These are phyloP conservation scores for Quercus alba DNA, from an alignment of 306 rosid genomes.

Conservation along the genomic window DNA sequence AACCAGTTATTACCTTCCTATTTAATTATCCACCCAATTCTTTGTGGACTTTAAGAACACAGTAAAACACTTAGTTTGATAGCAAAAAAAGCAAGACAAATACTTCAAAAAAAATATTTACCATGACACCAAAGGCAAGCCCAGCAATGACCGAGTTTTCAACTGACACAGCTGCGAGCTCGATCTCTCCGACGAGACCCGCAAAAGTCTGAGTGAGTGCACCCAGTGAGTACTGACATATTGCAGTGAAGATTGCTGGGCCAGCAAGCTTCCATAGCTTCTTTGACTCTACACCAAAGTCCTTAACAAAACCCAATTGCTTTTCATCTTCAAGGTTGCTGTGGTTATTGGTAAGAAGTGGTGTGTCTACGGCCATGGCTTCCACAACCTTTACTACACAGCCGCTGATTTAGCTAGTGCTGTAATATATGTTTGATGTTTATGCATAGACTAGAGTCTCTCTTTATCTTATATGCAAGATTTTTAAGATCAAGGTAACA, in stretches of 20 bases:
- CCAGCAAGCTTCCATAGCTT: constrained; percentile 52
- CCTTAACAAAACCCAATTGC: not conserved
- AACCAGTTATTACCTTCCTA: no score
- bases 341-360: constrained; percentile 22
- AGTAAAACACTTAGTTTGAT: not conserved
- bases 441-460: no score
- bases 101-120: not conserved
- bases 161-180: constrained; percentile 71
- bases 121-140: constrained; percentile 69
- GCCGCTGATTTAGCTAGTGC: not conserved
- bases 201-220: constrained; percentile 62
- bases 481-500: not conserved
- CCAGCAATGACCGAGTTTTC: constrained; percentile 72
- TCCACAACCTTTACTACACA: not conserved
- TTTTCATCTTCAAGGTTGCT: constrained; percentile 28
- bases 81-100: not conserved
- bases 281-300: constrained; percentile 34
- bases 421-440: not conserved
- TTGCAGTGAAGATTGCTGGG: constrained; percentile 53
- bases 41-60: no score
- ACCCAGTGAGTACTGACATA: constrained; percentile 60
- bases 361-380: constrained; percentile 26
- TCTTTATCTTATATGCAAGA: no score
- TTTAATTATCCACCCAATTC: no score
- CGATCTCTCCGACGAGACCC: constrained; percentile 47